Base-by-base conservation (phyloP, 441 rosid species). In the Populus hybrid region DNA sequence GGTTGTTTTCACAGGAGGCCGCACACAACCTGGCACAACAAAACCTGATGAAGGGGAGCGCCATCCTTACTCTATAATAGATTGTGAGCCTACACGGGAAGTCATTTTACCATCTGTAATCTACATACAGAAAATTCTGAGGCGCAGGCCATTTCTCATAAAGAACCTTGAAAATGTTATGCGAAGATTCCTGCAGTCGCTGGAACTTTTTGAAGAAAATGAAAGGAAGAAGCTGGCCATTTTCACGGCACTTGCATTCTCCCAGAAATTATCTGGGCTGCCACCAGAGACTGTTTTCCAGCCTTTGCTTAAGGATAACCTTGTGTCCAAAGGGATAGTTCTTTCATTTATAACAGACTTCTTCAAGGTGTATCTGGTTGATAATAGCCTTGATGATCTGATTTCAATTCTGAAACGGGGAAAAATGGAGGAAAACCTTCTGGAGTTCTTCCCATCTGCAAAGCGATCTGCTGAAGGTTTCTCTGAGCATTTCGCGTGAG, bases 11-110 rank as follows among this genome's bases (percentile, higher is more conserved):
- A 92, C 91, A 23, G 99, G 99, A 84, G 97, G 98, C 66, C 97
- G 99, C n/a, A 93, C 97, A 16, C 99, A 94, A 86, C 90, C 99
- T 82, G 99, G 99, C 76, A 90, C 99, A 75, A 93, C 92, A 67
- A 96, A 96, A 81, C 89, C 97, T 85, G 99, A 96, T 87, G 99
- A 94, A 88, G 98, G 99, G 76, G 98, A 93, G 84, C 94, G 96
- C 78, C 98, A 94, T 77, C 81, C 95, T 73, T 92, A 93, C 90
- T 93, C 98, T 76, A 83, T 96, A 70, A 86, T 96, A 63, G 98
- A 94, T 76, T 84, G 97, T 85, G 97, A 94, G 84, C 95, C 99
- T 65, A 86, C 75, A 80, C 97, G 98, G 23, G 98, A 94, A 82
- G 79, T 79, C 63, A 89, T 93, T 80, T 82, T 93, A 81, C 97